These are phyloP conservation scores for Jamesozyma lodderae DNA, from an alignment of 805 yeast genomes.

Conservation along the genomic window DNA sequence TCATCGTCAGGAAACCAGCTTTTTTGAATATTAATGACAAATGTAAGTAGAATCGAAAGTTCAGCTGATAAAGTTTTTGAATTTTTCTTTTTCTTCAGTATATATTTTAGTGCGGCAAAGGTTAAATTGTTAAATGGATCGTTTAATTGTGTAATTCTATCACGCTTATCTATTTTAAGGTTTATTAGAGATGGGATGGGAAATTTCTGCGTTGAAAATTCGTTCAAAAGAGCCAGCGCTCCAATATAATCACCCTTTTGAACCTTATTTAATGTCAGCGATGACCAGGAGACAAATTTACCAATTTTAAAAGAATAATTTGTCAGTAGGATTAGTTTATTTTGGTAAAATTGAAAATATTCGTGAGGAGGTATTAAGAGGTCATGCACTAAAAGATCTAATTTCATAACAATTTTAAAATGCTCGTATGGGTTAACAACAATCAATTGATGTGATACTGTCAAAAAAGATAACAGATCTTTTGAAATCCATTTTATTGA, in stretches of 20 bases:
- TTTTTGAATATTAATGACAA: slow-evolving; percentile 1
- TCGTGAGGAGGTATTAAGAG: slow-evolving; percentile 22
- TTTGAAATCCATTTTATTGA: slow-evolving; percentile 21
- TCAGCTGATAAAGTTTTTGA: neutral
- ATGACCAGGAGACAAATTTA: slow-evolving; percentile 26
- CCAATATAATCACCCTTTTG: slow-evolving; percentile 23
- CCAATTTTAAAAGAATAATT: slow-evolving; percentile 23
- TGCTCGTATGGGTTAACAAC: slow-evolving; percentile 11
- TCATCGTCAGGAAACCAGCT: slow-evolving; percentile 4
- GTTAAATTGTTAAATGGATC: slow-evolving; percentile 26
- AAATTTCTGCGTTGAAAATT: slow-evolving; percentile 12
- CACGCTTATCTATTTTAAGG: slow-evolving; percentile 7
- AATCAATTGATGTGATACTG: slow-evolving; percentile 23
- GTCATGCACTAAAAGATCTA: slow-evolving; percentile 22
- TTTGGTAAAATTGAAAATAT: slow-evolving; percentile 14
- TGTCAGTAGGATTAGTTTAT: slow-evolving; percentile 18
- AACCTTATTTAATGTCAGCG: slow-evolving; percentile 21
- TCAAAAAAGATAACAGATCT: slow-evolving; percentile 16
- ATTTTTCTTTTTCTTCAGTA: slow-evolving; percentile 10
- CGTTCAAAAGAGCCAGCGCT: slow-evolving; percentile 20
- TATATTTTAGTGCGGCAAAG: slow-evolving; percentile 22
- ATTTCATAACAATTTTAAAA: slow-evolving; percentile 8
- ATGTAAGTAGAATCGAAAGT: slow-evolving; percentile 1
- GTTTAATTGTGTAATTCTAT: slow-evolving; percentile 19
- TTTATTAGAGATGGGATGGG: slow-evolving; percentile 15